Evolutionary conservation across 371 early-diverging fungal species (phyloP).

Genomic region (Mucor plumbeus): DNA sequence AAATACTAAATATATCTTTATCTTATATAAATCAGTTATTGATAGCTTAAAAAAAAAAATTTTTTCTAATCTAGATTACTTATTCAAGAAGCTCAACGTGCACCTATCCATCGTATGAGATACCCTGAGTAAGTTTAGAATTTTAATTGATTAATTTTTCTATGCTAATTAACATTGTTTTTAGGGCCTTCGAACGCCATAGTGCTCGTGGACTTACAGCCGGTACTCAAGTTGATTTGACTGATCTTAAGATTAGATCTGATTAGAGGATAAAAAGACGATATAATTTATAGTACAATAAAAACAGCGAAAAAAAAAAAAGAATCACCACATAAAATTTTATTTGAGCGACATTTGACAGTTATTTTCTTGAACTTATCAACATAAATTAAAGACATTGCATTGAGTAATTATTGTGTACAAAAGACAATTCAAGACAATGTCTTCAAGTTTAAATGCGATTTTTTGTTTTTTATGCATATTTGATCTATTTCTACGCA

Average conservation of each 20-base stretch:
- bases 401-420: too few relatives aligned
- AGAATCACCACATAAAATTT: not conserved
- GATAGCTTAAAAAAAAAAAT: not conserved
- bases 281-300: not conserved
- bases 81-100: slow-evolving; percentile 51
- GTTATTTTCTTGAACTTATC: not conserved
- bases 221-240: slow-evolving; percentile 47
- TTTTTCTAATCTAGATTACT: slow-evolving; percentile 34
- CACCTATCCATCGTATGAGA: slow-evolving; percentile 53
- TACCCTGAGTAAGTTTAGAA: slow-evolving; percentile 50
- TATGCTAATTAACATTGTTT: not conserved
- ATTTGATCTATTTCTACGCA: too few relatives aligned
- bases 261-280: slow-evolving; percentile 33
- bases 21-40: not conserved
- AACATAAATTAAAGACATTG: not conserved
- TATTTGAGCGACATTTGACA: not conserved
- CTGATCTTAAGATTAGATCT: slow-evolving; percentile 49
- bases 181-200: slow-evolving; percentile 48
- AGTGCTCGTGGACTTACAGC: slow-evolving; percentile 48
- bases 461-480: too few relatives aligned
- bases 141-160: not conserved
- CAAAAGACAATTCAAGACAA: too few relatives aligned
- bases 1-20: slow-evolving; percentile 1
- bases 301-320: not conserved
- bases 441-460: too few relatives aligned